Evolutionary conservation across 495 filamentous ascomycete species (phyloP), one percentile per base, ranked within the genome.

Genomic region (Neurospora sp.): DNA sequence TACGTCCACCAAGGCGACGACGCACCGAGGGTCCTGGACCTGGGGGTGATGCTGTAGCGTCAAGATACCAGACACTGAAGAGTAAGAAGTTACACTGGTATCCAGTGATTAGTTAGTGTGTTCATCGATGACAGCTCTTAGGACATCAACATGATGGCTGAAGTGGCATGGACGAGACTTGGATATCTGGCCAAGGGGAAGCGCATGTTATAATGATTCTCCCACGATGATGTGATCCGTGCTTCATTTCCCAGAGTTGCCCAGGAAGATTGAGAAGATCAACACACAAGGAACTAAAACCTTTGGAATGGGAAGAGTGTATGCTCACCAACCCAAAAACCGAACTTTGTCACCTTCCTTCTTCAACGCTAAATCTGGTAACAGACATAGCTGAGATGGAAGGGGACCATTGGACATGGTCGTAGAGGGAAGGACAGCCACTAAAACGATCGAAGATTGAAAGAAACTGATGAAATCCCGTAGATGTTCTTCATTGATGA

Each of bases 301-400:
- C 73, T 78, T 78, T 76, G 74, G 77, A 76, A 75, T 75, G 71
- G 62, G 74, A 77, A 79, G 71, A 75, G 40, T 54, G 41, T 37
- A 71, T 37, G 81, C 90, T 84, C 86, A 96, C 94, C 95, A 98
- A 82, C 94, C 95, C 35, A 98, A 85, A 82, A 98, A 97, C 71
- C 95, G 90, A 74, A 98, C 89, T 82, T 98, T 98, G 16, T 88
- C 84, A 42, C 92, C 90, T 18, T 85, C 77, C 31, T 86, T 82
- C 42, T 85, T 83, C 38, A 77, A 80, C 18, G 84, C 82, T 7
- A 97, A 84, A 40, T 88, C 84, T 20, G 88, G 89, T 60, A 97
- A 87, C 73, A 94, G 89, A 72, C 88, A 89, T 44, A 93, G 87
- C 49, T 82, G 85, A 11, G 91, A 92, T 23, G 93, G 89, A 41